phyloP scores from a whole-genome alignment of 371 early-diverging fungal genomes.

The Gilbertella persicaria region DNA sequence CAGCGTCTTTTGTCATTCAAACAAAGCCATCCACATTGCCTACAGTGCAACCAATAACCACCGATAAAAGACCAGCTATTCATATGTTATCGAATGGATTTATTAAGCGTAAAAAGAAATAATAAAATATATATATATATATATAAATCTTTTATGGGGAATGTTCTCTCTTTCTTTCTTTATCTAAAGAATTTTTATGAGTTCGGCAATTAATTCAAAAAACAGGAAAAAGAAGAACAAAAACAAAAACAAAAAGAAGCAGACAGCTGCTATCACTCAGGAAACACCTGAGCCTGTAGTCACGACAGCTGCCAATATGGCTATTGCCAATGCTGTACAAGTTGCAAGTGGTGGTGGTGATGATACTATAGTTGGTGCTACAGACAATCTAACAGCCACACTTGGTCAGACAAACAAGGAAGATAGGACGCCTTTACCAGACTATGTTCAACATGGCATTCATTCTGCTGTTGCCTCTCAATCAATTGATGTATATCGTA shows the following conservation, averaged over 20 bases:
- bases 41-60: slow-evolving; percentile 1
- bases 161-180: background rate
- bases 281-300: background rate
- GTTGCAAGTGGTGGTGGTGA: background rate
- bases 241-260: slow-evolving; percentile 17
- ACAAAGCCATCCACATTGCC: background rate
- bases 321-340: background rate
- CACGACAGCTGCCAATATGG: background rate
- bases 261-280: background rate
- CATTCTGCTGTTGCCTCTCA: slow-evolving; percentile 6
- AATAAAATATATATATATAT: background rate
- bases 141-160: slow-evolving; percentile 3
- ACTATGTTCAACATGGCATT: slow-evolving; percentile 7
- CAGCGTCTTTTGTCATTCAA: slow-evolving; percentile 8
- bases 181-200: background rate
- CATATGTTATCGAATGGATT: slow-evolving; percentile 18
- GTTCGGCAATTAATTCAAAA: slow-evolving; percentile 10
- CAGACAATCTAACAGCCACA: background rate
- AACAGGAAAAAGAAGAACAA: slow-evolving; percentile 18
- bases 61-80: slow-evolving; percentile 22
- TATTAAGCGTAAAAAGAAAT: slow-evolving; percentile 24
- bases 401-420: slow-evolving; percentile 5
- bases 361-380: background rate
- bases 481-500: slow-evolving; percentile 11
- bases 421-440: slow-evolving; percentile 1